Percentiles rank a stretch among this genome's conserved stretches.
phyloP scores from a whole-genome alignment of 2,329 filamentous ascomycete species.

The Exophiala lecanii-corni region DNA sequence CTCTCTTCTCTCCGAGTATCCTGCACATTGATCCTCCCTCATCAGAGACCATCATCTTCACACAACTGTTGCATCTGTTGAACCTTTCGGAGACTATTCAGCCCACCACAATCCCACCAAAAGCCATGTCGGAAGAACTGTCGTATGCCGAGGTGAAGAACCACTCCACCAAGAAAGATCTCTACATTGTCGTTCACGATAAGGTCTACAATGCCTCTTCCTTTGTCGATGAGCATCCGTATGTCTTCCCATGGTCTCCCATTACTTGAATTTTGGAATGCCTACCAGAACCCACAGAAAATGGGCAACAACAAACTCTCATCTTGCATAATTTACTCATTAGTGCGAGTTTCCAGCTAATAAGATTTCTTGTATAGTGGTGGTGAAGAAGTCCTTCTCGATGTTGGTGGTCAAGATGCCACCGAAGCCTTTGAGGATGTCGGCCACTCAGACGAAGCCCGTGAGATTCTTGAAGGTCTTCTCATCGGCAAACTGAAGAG shows the following conservation, averaged over 20 bases:
- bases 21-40: too few relatives aligned
- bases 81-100: neutral
- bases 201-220: constrained; percentile 88
- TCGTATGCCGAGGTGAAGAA: constrained; percentile 76
- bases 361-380: constrained; percentile 60
- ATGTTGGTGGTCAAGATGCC: constrained; percentile 91
- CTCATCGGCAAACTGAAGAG: constrained; percentile 75
- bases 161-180: constrained; percentile 88
- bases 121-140: constrained; percentile 54
- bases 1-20: too few relatives aligned
- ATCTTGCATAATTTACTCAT: too few relatives aligned
- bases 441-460: constrained; percentile 96
- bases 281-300: too few relatives aligned
- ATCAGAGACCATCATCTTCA: too few relatives aligned
- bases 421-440: constrained; percentile 99
- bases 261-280: too few relatives aligned
- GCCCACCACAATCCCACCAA: neutral
- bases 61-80: too few relatives aligned
- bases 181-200: constrained; percentile 88
- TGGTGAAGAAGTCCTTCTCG: constrained; percentile 96
- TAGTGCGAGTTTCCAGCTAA: too few relatives aligned
- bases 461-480: constrained; percentile 80
- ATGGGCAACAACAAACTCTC: too few relatives aligned
- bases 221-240: constrained; percentile 97
- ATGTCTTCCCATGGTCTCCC: constrained; percentile 37